Percentiles rank a stretch among this genome's conserved stretches.
Conservation (phyloP, 2,329 filamentous ascomycete species). For the Phyllosticta paracitricarpa region DNA sequence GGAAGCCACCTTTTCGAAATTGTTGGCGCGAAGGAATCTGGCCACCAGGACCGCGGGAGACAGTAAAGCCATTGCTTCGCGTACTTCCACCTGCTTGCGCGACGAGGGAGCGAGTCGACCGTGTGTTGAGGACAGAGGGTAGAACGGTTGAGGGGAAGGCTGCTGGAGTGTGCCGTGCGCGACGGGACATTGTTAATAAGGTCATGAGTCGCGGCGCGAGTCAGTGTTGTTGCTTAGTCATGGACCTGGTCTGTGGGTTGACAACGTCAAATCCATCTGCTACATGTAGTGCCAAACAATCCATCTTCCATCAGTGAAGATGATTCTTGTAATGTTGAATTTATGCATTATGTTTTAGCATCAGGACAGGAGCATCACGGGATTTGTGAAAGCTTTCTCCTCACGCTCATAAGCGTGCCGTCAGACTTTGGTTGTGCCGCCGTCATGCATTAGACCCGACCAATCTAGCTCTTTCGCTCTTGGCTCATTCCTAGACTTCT, state of each 20-base stretch:
- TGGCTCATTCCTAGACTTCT: not conserved
- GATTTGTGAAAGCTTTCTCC: not conserved
- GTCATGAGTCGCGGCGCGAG: not conserved
- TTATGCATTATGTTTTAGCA: not conserved
- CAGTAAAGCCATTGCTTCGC: slow-evolving; percentile 12
- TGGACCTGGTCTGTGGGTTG: not conserved
- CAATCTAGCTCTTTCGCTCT: not conserved
- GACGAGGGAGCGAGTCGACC: not conserved
- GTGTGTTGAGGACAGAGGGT: not conserved
- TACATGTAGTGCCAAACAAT: not conserved
- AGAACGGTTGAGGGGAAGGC: not conserved
- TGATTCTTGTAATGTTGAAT: not conserved
- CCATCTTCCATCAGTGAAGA: not conserved
- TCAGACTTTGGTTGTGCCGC: not conserved
- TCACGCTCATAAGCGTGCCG: not conserved
- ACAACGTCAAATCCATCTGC: not conserved
- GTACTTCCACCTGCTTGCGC: not conserved
- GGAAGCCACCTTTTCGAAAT: slow-evolving; percentile 28
- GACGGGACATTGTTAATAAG: not conserved
- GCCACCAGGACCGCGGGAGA: slow-evolving; percentile 34
- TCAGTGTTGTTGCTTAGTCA: not conserved
- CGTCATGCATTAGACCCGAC: not conserved
- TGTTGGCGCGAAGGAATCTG: slow-evolving; percentile 30
- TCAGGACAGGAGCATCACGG: not conserved
- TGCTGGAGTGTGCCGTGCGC: not conserved